Evolutionary conservation across 2,329 filamentous ascomycete species (phyloP).

Genomic region (Aspergillus ochraceoroseus): DNA sequence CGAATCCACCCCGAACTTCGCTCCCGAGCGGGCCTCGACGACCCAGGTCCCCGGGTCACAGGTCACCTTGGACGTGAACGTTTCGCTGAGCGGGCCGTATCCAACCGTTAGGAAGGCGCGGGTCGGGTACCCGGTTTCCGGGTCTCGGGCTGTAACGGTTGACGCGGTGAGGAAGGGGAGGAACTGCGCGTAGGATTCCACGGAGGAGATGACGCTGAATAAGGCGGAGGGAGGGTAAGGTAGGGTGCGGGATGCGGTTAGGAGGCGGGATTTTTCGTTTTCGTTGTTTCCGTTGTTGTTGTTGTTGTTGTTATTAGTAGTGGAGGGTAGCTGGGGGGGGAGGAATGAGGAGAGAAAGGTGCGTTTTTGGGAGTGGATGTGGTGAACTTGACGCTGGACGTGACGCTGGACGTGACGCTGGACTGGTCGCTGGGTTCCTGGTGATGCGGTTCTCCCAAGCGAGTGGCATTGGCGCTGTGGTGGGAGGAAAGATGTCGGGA

Average conservation of each 20-base stretch:
- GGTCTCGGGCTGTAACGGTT: conserved; percentile 69
- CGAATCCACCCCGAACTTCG: conserved; percentile 49
- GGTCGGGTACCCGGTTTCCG: conserved; percentile 52
- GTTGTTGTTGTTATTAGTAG: conserved; percentile 19
- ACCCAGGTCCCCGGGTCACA: conserved; percentile 64
- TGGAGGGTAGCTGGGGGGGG: conserved; percentile 27
- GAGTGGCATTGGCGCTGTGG: background rate
- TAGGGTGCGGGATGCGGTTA: conserved; percentile 70
- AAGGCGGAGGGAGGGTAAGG: conserved; percentile 67
- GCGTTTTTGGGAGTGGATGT: conserved; percentile 12
- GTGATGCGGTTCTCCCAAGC: conserved; percentile 1
- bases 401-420: background rate
- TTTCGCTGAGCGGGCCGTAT: conserved; percentile 77
- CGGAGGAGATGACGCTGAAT: conserved; percentile 82
- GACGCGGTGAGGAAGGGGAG: conserved; percentile 85
- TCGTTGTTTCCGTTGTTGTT: conserved; percentile 21
- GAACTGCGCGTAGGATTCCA: conserved; percentile 77
- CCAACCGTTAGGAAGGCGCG: conserved; percentile 77
- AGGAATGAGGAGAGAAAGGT: conserved; percentile 29
- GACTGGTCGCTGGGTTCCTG: background rate
- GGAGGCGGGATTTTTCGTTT: conserved; percentile 53
- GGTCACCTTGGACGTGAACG: conserved; percentile 72
- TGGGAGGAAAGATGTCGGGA: conserved; percentile 2
- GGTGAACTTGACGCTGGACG: background rate
- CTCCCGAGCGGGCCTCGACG: conserved; percentile 64